Base-by-base conservation (phyloP, 805 yeast species). In the Hanseniaspora lindneri region DNA sequence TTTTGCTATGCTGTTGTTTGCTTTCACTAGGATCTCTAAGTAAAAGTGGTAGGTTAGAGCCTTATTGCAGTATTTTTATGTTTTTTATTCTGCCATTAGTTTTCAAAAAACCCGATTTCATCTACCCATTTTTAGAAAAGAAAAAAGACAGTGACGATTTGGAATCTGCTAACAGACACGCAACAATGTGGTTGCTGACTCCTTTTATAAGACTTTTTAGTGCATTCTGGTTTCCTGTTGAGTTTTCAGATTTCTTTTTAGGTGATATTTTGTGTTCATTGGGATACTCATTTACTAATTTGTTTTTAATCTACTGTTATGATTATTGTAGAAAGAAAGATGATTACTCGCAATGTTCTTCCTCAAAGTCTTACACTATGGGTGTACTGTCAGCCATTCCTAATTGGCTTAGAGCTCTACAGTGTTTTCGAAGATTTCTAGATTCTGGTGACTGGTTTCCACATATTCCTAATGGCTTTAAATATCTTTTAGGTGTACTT, bases 391-490 rank as follows among this genome's bases (percentile, higher is more conserved):
- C 87, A 28, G 72, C 94, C 8, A 61, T 92, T 17, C 98, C 98
- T 0, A 80, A 86, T 51, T 75, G 84, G 37, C 86, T 95, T 87
- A 82, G 98, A 66, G 76, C 83, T 50, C 60, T 89, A 49, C 98
- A 92, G 61, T 92, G 98, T 65, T 61, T 82, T 29, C 70, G 98
- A 56, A 94, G 98, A 73, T 92, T 73, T 61, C 76, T 79, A 24
- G 98, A 92, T 60, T 82, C 96, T 0, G 89, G 94, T 2, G 96
- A 88, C 58, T 81, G 88, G 83, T 92, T 92, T 60, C 98, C 98
- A 0, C 98, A 92, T 70, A 65, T 89, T 51, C 89, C 95, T 4
- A 92, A 92, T 58, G 85, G 85, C 71, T 57, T 70, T 29, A 92
- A 92, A 63, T 92, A 89, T 60, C 57, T 73, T 0, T 65, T 80